Conservation (phyloP, 1,139 yeast genomes). For the Debaryomyces coudertii region DNA sequence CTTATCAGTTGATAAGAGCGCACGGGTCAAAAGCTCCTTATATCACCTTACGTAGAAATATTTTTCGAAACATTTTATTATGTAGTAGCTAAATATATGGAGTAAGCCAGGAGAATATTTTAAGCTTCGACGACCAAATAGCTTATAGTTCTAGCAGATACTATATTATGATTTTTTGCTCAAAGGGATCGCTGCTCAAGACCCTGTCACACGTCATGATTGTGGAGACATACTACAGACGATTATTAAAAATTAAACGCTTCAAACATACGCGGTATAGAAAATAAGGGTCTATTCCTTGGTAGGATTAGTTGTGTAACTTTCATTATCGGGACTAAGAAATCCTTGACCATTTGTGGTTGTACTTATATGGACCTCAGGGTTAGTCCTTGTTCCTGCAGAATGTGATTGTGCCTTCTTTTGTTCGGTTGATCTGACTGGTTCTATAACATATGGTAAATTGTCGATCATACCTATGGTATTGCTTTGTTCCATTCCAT, state of each 20-base stretch:
- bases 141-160: no score
- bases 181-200: no score
- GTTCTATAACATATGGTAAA: conserved; percentile 69
- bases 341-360: conserved; percentile 25
- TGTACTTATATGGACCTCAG: conserved; percentile 25
- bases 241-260: background rate
- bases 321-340: conserved; percentile 26
- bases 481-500: conserved; percentile 30
- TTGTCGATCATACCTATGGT: conserved; percentile 11
- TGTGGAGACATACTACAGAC: no score
- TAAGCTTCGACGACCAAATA: no score
- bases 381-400: conserved; percentile 19
- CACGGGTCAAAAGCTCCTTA: background rate
- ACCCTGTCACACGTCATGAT: no score
- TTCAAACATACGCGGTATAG: conserved; percentile 1
- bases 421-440: conserved; percentile 64
- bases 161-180: no score
- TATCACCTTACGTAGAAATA: no score
- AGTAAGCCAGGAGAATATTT: no score
- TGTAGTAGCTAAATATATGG: no score
- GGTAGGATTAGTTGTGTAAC: conserved; percentile 23
- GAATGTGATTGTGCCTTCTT: conserved; percentile 40
- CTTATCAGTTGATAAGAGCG: conserved; percentile 4
- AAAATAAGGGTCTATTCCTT: conserved; percentile 14
- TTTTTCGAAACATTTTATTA: no score